Base-by-base conservation (phyloP, 1,284 basidiomycete species). In the Naganishia liquefaciens region DNA sequence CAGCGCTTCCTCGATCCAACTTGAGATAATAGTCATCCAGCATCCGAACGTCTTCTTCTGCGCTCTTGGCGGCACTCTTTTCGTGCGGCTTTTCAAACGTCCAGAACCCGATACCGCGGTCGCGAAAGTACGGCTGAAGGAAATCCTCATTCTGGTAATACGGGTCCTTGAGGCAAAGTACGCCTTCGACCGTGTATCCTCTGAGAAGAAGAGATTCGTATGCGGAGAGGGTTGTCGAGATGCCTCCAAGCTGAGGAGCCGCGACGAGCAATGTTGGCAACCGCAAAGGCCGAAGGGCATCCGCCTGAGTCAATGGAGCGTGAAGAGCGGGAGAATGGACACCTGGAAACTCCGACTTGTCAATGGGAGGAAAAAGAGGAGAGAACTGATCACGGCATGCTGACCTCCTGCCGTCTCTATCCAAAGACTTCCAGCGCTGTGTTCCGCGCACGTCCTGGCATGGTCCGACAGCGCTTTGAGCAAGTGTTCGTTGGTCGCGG, bases 361-460 rank as follows among this genome's bases (percentile, higher is more conserved):
- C n/a, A n/a, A n/a, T n/a, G n/a, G 73, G 10, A 6, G 33, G 50
- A 60, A 47, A 49, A 39, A 9, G 43, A 52, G 47, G 47, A 23
- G 15, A 52, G 33, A 27, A 28, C 7, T 67, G 52, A 30, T 13
- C 25, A 27, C n/a, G n/a, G n/a, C 4, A 37, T 37, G 33, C 33
- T 37, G 33, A 91, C 91, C 92, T 82, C 94, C 94, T 9, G 93
- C 94, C 5, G 95, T 95, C 80, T 99, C 95, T 51, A 98, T 80
- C 73, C 89, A 97, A 80, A 94, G 85, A 71, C 88, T 85, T 3
- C 84, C 83, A 71, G n/a, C 68, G 66, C 39, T 69, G 58, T 21
- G 68, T 53, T 6, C 46, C 0, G 86, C 86, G 68, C 84, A 85
- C 52, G 77, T 68, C 25, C 82, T 80, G 13, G 53, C 53, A 73